These are phyloP conservation scores for Trifolium repens DNA, from an alignment of 306 rosid genomes.

Conservation along the genomic window DNA sequence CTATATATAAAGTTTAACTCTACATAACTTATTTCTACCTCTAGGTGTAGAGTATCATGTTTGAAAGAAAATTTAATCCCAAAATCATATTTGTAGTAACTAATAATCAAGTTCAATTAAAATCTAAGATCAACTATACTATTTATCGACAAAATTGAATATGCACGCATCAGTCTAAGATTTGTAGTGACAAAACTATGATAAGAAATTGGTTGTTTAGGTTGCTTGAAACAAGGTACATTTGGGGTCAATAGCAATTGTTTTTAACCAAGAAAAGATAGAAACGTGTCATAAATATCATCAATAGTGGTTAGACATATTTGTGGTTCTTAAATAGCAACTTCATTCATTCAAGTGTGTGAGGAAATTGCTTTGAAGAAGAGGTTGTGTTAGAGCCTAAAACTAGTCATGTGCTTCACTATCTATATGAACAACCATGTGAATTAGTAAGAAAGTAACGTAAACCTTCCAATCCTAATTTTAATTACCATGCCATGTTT, in stretches of 20 bases:
- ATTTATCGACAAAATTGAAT: not conserved
- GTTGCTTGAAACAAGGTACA: constrained; percentile 22
- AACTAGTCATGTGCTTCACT: constrained; percentile 15
- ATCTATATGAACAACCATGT: constrained; percentile 22
- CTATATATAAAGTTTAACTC: no score
- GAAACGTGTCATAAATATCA: constrained; percentile 48
- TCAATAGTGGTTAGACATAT: constrained; percentile 32
- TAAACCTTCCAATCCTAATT: constrained; percentile 10
- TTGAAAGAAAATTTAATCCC: not conserved
- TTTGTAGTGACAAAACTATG: not conserved
- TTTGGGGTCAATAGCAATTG: not conserved
- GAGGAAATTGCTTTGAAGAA: constrained; percentile 24
- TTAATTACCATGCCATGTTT: not conserved
- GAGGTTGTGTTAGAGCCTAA: not conserved
- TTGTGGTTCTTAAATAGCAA: constrained; percentile 28
- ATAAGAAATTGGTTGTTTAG: constrained; percentile 5
- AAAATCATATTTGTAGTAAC: not conserved
- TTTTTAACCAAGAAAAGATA: constrained; percentile 32
- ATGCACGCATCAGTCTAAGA: not conserved
- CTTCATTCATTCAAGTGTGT: constrained; percentile 11
- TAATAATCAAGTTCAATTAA: not conserved
- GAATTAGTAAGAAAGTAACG: constrained; percentile 25
- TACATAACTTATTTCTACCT: not conserved
- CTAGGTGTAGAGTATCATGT: not conserved
- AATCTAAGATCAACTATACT: not conserved